Percentiles rank a stretch among this genome's conserved stretches.
Evolutionary conservation across 768 basidiomycete species (phyloP).

Genomic region (Lentinula edodes): DNA sequence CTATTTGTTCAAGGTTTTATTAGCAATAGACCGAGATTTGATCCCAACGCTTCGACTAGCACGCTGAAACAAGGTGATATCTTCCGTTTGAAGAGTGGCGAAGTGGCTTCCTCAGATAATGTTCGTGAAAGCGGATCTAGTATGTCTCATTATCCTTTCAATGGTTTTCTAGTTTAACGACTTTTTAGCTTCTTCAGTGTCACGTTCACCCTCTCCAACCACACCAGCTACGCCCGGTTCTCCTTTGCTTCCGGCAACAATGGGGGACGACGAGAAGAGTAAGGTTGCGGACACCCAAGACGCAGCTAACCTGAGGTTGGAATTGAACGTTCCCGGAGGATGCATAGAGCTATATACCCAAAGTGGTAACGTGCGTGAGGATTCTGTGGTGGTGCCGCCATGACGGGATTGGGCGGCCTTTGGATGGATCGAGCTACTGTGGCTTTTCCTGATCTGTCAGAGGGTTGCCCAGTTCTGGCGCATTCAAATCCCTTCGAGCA

Average conservation of each 20-base stretch:
- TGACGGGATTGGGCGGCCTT: constrained; percentile 7
- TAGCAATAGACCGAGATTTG: background rate
- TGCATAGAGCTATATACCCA: background rate
- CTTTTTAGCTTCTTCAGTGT: constrained; percentile 1
- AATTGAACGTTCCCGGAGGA: background rate
- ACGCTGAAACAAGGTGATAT: background rate
- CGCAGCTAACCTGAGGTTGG: background rate
- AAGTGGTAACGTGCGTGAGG: background rate
- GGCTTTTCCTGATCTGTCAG: constrained; percentile 1
- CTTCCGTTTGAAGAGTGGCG: background rate
- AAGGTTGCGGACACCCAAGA: background rate
- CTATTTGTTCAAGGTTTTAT: background rate
- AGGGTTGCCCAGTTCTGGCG: background rate
- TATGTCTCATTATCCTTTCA: background rate
- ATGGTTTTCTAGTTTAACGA: background rate
- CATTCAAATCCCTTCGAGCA: background rate
- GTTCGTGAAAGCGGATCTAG: constrained; percentile 6
- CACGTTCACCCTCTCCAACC: background rate
- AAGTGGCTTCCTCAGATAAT: background rate
- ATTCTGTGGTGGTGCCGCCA: constrained; percentile 1
- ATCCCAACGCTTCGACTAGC: background rate
- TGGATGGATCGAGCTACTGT: constrained; percentile 1
- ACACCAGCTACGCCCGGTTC: background rate
- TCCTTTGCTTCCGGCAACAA: background rate
- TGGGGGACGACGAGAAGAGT: background rate